phyloP scores from a whole-genome alignment of 164 flowering plant species.

The Vitis rupestris region DNA sequence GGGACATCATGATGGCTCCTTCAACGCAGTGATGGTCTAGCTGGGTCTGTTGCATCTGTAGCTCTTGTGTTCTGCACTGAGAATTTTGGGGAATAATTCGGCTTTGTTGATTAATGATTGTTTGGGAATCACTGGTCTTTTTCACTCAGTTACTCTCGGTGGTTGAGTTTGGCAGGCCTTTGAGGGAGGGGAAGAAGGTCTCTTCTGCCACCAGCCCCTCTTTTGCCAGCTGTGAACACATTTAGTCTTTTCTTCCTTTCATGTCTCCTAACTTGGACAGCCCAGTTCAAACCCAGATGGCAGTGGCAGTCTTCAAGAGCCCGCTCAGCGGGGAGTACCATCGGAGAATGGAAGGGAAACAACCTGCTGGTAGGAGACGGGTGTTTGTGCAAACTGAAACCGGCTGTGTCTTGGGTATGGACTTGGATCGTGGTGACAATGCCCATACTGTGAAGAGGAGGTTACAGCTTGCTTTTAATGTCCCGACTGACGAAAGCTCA shows the following conservation, averaged over 20 bases:
- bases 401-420: slow-evolving; percentile 77
- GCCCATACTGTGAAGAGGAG: slow-evolving; percentile 72
- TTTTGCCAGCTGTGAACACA: slow-evolving; percentile 8
- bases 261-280: slow-evolving; percentile 68
- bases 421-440: slow-evolving; percentile 65
- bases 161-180: slow-evolving; percentile 19
- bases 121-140: neutral
- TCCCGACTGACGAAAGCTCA: slow-evolving; percentile 66
- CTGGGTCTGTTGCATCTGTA: neutral
- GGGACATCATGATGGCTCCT: slow-evolving; percentile 2
- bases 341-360: slow-evolving; percentile 43
- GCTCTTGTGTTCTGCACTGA: neutral
- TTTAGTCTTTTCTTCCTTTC: slow-evolving; percentile 15
- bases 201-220: slow-evolving; percentile 21
- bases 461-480: slow-evolving; percentile 63
- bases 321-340: slow-evolving; percentile 53
- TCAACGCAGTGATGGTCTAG: slow-evolving; percentile 14
- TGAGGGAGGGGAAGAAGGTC: slow-evolving; percentile 28
- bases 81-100: neutral
- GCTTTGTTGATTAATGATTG: slow-evolving; percentile 23
- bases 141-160: neutral
- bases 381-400: slow-evolving; percentile 77
- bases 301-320: slow-evolving; percentile 50
- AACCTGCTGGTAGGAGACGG: slow-evolving; percentile 52
- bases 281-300: slow-evolving; percentile 75